These are phyloP conservation scores for Leucaena leucocephala DNA, from an alignment of 306 rosid species.

Conservation along the genomic window DNA sequence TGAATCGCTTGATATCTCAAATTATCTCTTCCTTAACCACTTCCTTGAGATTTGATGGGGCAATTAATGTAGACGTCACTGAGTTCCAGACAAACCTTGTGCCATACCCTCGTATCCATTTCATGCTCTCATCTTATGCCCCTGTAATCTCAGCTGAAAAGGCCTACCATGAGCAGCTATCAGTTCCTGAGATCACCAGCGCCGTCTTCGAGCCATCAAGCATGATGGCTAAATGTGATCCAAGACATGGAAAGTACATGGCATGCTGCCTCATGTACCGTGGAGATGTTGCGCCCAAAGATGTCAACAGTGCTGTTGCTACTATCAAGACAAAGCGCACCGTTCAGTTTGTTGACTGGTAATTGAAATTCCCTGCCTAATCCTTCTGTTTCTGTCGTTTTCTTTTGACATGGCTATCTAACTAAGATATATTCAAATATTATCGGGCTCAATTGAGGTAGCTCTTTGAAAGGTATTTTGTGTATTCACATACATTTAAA, in stretches of 20 bases:
- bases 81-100: conserved; percentile 81
- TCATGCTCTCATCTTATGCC: conserved; percentile 78
- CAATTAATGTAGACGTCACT: conserved; percentile 69
- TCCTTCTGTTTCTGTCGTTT: background rate
- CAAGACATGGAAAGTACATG: conserved; percentile 85
- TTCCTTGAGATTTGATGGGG: conserved; percentile 80
- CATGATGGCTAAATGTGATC: conserved; percentile 84
- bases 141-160: conserved; percentile 71
- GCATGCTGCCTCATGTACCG: conserved; percentile 85
- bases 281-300: conserved; percentile 74
- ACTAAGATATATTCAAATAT: too few relatives aligned
- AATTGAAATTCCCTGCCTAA: conserved; percentile 25
- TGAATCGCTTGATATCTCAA: conserved; percentile 75
- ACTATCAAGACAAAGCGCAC: conserved; percentile 69
- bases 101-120: conserved; percentile 81
- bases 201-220: conserved; percentile 75
- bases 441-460: too few relatives aligned
- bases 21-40: conserved; percentile 73
- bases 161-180: conserved; percentile 70
- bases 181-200: conserved; percentile 75
- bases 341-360: conserved; percentile 82
- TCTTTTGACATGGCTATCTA: too few relatives aligned
- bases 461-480: too few relatives aligned
- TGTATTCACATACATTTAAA: too few relatives aligned
- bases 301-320: conserved; percentile 65